These are phyloP conservation scores for Ustilaginoidea virens DNA, from an alignment of 2,329 filamentous ascomycete species.

Conservation along the genomic window DNA sequence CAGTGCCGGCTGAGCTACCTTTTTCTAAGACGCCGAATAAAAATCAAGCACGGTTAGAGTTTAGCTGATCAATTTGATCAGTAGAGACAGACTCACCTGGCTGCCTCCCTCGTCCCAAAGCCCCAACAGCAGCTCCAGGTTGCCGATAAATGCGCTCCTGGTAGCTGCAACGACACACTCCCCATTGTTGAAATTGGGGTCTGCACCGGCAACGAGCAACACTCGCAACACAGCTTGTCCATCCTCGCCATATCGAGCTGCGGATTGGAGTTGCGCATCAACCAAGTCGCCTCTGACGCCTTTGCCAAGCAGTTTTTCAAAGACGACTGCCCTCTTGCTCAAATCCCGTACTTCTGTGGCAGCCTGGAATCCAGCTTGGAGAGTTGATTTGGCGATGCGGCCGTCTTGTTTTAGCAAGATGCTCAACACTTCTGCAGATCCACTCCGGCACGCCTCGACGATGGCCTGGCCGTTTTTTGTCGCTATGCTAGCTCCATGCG, in stretches of 20 bases:
- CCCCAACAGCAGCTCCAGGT: slow-evolving; percentile 35
- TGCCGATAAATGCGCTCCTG: slow-evolving; percentile 32
- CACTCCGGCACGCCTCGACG: slow-evolving; percentile 36
- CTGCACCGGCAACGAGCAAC: slow-evolving; percentile 35
- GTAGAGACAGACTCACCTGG: slow-evolving; percentile 28
- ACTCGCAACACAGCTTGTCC: slow-evolving; percentile 33
- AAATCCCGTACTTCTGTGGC: slow-evolving; percentile 37
- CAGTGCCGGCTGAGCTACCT: slow-evolving; percentile 30
- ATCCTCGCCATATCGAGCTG: slow-evolving; percentile 33
- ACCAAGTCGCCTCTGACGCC: slow-evolving; percentile 36
- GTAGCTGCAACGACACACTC: slow-evolving; percentile 40
- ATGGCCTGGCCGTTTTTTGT: slow-evolving; percentile 37
- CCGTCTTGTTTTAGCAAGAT: slow-evolving; percentile 30
- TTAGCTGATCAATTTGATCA: too few relatives aligned
- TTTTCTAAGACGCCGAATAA: slow-evolving; percentile 19
- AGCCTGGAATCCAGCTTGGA: slow-evolving; percentile 38
- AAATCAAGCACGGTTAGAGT: too few relatives aligned
- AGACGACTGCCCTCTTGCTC: slow-evolving; percentile 30
- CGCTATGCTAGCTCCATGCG: slow-evolving; percentile 34
- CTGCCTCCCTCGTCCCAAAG: slow-evolving; percentile 23
- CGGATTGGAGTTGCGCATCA: slow-evolving; percentile 35
- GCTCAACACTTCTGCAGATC: slow-evolving; percentile 30
- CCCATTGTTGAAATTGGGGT: slow-evolving; percentile 37
- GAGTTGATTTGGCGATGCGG: slow-evolving; percentile 22
- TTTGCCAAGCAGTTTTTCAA: slow-evolving; percentile 32